These are phyloP conservation scores for Schwanniomyces sp. DNA, from an alignment of 805 yeast species.

Conservation along the genomic window DNA sequence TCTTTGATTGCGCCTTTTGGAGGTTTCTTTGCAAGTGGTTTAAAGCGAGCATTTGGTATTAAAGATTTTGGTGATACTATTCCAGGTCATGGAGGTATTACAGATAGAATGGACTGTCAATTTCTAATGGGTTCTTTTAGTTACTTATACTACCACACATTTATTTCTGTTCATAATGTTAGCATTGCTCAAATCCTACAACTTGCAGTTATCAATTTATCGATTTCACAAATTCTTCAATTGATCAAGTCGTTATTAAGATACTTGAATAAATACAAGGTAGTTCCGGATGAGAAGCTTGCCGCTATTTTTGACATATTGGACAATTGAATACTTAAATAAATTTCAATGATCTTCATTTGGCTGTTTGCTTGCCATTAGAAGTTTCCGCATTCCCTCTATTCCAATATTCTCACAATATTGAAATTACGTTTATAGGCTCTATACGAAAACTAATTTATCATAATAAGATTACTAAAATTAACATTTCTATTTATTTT, in stretches of 20 bases:
- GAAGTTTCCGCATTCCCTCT: background rate
- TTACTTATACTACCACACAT: slow-evolving; percentile 89
- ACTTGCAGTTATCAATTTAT: slow-evolving; percentile 67
- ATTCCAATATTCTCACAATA: background rate
- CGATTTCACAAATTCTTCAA: slow-evolving; percentile 61
- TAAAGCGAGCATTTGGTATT: slow-evolving; percentile 92
- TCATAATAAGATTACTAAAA: background rate
- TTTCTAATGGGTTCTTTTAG: slow-evolving; percentile 96
- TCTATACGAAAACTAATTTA: background rate
- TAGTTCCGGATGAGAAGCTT: slow-evolving; percentile 27
- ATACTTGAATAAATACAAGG: slow-evolving; percentile 43
- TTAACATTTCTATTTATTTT: too few species aligned
- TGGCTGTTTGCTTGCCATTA: background rate
- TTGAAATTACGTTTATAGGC: background rate
- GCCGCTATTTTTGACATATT: slow-evolving; percentile 28
- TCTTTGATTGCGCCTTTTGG: slow-evolving; percentile 98
- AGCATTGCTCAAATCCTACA: slow-evolving; percentile 77
- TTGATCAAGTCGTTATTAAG: slow-evolving; percentile 59
- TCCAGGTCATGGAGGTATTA: slow-evolving; percentile 98
- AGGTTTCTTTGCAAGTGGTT: slow-evolving; percentile 97
- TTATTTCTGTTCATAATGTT: slow-evolving; percentile 70
- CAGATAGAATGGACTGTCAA: slow-evolving; percentile 97
- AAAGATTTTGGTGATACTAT: slow-evolving; percentile 98
- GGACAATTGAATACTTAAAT: slow-evolving; percentile 8
- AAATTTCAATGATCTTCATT: background rate